Evolutionary conservation across 2,329 filamentous ascomycete genomes (phyloP), one percentile per base, ranked within the genome.

Genomic region (Ophiocordyceps robertsii): DNA sequence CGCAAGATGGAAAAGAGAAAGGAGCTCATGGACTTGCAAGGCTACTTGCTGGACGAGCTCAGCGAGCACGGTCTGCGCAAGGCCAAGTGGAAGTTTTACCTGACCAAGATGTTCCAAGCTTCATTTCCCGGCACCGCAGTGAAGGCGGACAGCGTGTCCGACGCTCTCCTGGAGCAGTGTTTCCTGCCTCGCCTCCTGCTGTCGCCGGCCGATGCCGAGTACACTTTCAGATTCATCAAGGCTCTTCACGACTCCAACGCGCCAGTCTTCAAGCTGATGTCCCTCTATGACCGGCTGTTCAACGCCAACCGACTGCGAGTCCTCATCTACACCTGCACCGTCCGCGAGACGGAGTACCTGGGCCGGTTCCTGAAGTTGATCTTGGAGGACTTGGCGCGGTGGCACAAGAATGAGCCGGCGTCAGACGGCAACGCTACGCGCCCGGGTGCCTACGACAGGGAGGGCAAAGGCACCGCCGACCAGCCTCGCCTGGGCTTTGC

Each of bases 341-440:
- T 90, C 21, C 82, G 87, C 43, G 93, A 98, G 62, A 86, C 88
- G 0, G 86, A 95, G 58, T 87, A 94, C 51, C 68, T 98, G n/a
- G 92, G 88, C 12, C 84, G 85, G 21, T 96, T 98, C 60, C 65
- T 98, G 43, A 86, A 82, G 54, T 80, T 90, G 47, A 69, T 92
- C 2, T 66, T 98, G 11, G 76, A 80, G 46, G 87, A 95, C 50
- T 70, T 98, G 16, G 74, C 80, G 8, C 69, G 72, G 41, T 98
- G 93, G 92, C 92, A 96, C 60, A 74, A 75, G 21, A 82, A 87
- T 56, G 81, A 82, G 53, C 61, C 68, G 6, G 43, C 53, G 1
- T 94, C 51, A 39, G 60, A 60, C 14, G 47, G 48, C 37, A 60
- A 67, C 27, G 65, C 67, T 24, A 66, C 65, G 42, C 72, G 88